Evolutionary conservation across 306 rosid species (phyloP).

Genomic region (Hylodesmum podocarpum): DNA sequence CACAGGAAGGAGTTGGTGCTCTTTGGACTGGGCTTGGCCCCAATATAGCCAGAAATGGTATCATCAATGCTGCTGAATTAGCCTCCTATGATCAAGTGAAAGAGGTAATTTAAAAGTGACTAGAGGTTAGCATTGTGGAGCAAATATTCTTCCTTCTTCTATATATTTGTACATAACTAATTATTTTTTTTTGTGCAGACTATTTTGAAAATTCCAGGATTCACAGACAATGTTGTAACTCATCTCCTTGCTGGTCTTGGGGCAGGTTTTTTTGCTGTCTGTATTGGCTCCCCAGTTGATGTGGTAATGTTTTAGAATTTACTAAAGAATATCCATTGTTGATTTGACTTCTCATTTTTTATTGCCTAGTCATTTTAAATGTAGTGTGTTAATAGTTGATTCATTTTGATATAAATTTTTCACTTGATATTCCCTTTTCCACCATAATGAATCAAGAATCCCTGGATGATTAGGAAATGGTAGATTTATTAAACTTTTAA

Average conservation of each 20-base stretch:
- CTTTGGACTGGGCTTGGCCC: slow-evolving; percentile 99
- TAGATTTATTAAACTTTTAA: neutral
- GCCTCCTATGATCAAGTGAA: slow-evolving; percentile 99
- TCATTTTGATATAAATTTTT: slow-evolving; percentile 1
- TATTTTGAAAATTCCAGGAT: slow-evolving; percentile 94
- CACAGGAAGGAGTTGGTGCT: slow-evolving; percentile 86
- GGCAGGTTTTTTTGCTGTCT: slow-evolving; percentile 96
- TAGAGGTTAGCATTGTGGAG: slow-evolving; percentile 14
- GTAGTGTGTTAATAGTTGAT: neutral
- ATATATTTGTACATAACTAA: neutral
- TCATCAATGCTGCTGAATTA: slow-evolving; percentile 96
- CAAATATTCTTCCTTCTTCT: neutral
- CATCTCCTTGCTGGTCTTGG: slow-evolving; percentile 96
- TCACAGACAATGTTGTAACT: slow-evolving; percentile 83
- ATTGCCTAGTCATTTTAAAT: neutral
- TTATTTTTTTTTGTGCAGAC: slow-evolving; percentile 53
- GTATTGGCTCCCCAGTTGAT: slow-evolving; percentile 97
- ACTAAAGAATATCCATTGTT: neutral
- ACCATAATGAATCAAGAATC: neutral
- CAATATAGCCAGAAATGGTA: slow-evolving; percentile 90
- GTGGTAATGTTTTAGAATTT: slow-evolving; percentile 61
- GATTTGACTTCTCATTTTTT: neutral
- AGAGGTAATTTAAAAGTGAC: slow-evolving; percentile 45
- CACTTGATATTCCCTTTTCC: neutral
- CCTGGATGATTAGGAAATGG: neutral